Percentiles rank a stretch among this genome's conserved stretches.
Conservation (phyloP, 2,329 filamentous ascomycete species). For the Alternaria ethzedia region DNA sequence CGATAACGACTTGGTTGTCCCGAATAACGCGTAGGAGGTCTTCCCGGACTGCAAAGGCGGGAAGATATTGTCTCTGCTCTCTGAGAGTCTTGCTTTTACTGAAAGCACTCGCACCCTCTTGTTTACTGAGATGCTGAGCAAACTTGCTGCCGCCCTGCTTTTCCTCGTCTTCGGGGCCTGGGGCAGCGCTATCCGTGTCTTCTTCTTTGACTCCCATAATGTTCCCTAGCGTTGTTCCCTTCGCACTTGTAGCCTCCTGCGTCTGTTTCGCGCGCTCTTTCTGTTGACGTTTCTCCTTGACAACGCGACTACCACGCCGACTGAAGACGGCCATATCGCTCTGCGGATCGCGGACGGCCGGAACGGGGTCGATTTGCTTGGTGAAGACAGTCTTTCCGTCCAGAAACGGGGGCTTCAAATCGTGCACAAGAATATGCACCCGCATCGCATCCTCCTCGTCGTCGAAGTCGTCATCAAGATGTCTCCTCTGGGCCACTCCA, state of each 20-base stretch:
- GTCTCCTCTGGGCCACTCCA: conserved; percentile 87
- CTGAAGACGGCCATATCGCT: conserved; percentile 99
- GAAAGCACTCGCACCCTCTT: conserved; percentile 83
- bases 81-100: conserved; percentile 88
- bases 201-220: conserved; percentile 95
- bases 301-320: conserved; percentile 90
- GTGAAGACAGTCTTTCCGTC: conserved; percentile 96
- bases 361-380: conserved; percentile 93
- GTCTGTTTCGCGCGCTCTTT: conserved; percentile 93
- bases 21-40: conserved; percentile 89
- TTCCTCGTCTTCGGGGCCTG: conserved; percentile 75
- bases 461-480: conserved; percentile 81
- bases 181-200: conserved; percentile 82
- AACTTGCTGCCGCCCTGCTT: conserved; percentile 77
- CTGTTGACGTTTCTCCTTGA: conserved; percentile 88
- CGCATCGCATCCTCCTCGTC: conserved; percentile 90
- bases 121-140: conserved; percentile 86
- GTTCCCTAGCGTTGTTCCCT: conserved; percentile 90
- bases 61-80: conserved; percentile 91
- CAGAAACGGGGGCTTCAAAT: conserved; percentile 90
- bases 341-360: conserved; percentile 89
- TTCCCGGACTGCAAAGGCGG: conserved; percentile 94
- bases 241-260: conserved; percentile 90
- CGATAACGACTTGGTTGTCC: conserved; percentile 96
- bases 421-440: conserved; percentile 90